A percentile compares a stretch with the other conserved stretches of the same genome.
phyloP scores from a whole-genome alignment of 1,284 basidiomycete species.

The Peniophora sp. region DNA sequence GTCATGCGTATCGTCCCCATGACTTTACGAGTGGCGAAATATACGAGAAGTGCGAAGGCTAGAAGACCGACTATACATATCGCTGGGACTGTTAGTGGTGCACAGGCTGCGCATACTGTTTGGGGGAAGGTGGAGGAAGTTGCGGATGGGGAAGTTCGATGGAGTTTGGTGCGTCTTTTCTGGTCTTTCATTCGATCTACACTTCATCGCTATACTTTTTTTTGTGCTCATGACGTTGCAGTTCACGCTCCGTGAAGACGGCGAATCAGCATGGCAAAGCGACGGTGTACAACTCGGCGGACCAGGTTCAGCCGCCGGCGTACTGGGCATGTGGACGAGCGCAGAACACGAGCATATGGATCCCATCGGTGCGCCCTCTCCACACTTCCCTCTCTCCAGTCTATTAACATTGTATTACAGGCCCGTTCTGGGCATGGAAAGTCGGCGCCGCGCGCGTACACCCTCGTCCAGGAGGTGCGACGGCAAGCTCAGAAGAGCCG shows the following conservation, averaged over 20 bases:
- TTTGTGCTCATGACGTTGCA: constrained; percentile 4
- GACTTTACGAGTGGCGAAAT: constrained; percentile 35
- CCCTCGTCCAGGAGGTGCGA: background rate
- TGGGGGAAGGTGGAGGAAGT: constrained; percentile 44
- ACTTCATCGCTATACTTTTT: no score
- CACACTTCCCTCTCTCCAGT: background rate
- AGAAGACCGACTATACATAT: constrained; percentile 44
- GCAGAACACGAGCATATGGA: constrained; percentile 39
- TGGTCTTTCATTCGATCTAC: background rate
- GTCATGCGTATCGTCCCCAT: constrained; percentile 47
- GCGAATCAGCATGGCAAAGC: constrained; percentile 36
- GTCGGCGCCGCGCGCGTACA: constrained; percentile 17
- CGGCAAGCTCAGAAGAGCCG: background rate
- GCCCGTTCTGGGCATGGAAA: constrained; percentile 54
- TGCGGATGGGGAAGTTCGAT: constrained; percentile 41
- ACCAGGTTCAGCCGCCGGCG: constrained; percentile 40
- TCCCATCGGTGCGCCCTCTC: constrained; percentile 31
- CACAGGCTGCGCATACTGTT: constrained; percentile 23
- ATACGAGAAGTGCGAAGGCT: constrained; percentile 27
- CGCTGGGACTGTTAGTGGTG: constrained; percentile 34
- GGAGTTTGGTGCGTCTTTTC: constrained; percentile 36
- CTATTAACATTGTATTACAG: constrained; percentile 14
- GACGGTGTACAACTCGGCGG: constrained; percentile 52
- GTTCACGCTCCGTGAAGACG: constrained; percentile 16
- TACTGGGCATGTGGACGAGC: constrained; percentile 56